These are phyloP conservation scores for Aspergillus piperis DNA, from an alignment of 2,329 filamentous ascomycete genomes.

Conservation along the genomic window DNA sequence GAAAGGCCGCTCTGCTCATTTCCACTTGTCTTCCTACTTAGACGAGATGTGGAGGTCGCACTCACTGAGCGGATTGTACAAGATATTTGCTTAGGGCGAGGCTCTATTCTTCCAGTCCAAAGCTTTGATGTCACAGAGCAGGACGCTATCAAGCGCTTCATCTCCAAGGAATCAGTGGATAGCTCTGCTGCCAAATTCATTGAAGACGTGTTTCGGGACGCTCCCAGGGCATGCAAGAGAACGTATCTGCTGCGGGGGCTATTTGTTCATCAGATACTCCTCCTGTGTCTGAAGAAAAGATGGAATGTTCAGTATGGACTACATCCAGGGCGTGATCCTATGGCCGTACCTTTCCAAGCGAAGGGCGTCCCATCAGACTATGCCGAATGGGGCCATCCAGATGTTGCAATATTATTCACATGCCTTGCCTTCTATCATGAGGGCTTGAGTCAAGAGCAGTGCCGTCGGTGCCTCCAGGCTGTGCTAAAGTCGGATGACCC, in stretches of 20 bases:
- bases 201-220: no score
- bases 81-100: no score
- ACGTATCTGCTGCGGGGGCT: constrained; percentile 65
- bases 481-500: constrained; percentile 61
- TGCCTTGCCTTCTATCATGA: constrained; percentile 68
- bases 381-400: constrained; percentile 68
- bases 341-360: constrained; percentile 66
- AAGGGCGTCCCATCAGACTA: constrained; percentile 65
- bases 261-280: constrained; percentile 60
- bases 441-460: constrained; percentile 54
- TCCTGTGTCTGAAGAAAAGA: constrained; percentile 61
- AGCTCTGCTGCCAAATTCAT: no score
- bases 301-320: constrained; percentile 69
- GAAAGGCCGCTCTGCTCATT: constrained; percentile 46
- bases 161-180: no score
- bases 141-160: no score
- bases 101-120: no score
- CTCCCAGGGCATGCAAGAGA: constrained; percentile 28
- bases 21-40: constrained; percentile 60
- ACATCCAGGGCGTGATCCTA: constrained; percentile 48
- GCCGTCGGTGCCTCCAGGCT: constrained; percentile 52
- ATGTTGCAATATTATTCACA: constrained; percentile 66
- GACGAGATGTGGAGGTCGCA: constrained; percentile 14
- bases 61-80: no score
- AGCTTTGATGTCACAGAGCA: no score